Evolutionary conservation across 78 protist species (phyloP), one percentile per base, ranked within the genome.

Genomic region (Polysphondylium violaceum): DNA sequence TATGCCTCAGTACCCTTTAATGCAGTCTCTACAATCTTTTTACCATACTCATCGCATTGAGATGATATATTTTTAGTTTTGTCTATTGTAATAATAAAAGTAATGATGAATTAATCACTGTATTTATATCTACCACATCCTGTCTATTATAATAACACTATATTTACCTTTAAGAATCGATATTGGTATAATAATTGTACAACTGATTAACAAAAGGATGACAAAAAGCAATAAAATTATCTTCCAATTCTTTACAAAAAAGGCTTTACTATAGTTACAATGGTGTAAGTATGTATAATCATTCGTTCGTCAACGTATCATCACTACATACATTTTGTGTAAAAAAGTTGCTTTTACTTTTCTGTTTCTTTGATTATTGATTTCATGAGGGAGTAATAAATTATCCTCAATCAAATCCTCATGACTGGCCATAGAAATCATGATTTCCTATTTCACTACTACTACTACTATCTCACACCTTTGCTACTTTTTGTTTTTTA

Each of bases 1-100:
- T 61, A 90, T 41, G 87, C 88, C 35, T 40, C 21, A 35, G 87
- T 72, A 27, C 78, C 78, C 40, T 76, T 41, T 51, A 65, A 5
- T 53, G 77, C 61, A 4, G 1, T 17, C 14, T 73, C 44, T 6
- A 72, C 73, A 47, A 50, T 56, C 0, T 74, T 25, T 51, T 51
- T 33, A 38, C 71, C 65, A 51, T 56, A 74, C 31, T 38, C 25
- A 17, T 35, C 65, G 27, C 83, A 74, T 47, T 74, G 43, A 56
- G 51, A 41, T 25, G 83, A 74, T 38, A 74, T 5, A 33, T n/a
- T 19, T 38, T 60, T 19, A 33, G 69, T 56, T 47, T 85, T 60
- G 40, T 65, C 51, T 36, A 4, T 64, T 14, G 31, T 25, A 31
- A 33, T 36, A 35, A 35, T 35, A 63, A 31, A 16, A 35, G 36